phyloP scores from a whole-genome alignment of 352 stramenopile species.

The Phytophthora chlamydospora region DNA sequence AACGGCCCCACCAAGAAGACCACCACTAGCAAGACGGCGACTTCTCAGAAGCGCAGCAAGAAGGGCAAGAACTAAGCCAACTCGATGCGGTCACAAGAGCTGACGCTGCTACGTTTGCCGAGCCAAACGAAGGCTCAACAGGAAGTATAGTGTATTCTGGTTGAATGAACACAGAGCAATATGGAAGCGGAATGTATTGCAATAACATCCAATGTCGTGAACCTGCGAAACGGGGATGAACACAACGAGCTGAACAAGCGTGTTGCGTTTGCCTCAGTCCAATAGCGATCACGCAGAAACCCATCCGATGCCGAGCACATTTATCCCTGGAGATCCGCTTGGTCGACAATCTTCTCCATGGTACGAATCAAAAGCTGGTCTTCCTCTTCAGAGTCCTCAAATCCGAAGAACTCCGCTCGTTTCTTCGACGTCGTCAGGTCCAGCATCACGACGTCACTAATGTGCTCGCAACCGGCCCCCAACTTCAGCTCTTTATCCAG shows the following conservation, averaged over 20 bases:
- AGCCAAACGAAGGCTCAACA: slow-evolving; percentile 10
- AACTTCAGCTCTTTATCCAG: too few species aligned
- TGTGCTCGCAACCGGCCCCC: not conserved
- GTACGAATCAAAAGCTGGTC: not conserved
- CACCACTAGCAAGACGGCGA: slow-evolving; percentile 24
- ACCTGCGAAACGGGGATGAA: too few species aligned
- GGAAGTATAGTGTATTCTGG: slow-evolving; percentile 20
- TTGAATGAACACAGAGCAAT: slow-evolving; percentile 9
- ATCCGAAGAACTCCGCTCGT: not conserved
- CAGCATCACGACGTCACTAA: not conserved
- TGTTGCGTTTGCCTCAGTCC: too few species aligned
- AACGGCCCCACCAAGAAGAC: slow-evolving; percentile 32
- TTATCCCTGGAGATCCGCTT: too few species aligned
- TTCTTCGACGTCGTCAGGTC: slow-evolving; percentile 4
- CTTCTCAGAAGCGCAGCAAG: slow-evolving; percentile 34
- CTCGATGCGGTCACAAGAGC: slow-evolving; percentile 5
- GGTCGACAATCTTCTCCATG: not conserved
- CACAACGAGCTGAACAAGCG: too few species aligned
- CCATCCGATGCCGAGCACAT: too few species aligned
- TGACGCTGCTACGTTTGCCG: slow-evolving; percentile 1
- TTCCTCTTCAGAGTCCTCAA: not conserved
- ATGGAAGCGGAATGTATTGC: slow-evolving; percentile 2
- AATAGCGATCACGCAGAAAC: too few species aligned
- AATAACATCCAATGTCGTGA: too few species aligned
- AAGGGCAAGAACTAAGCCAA: slow-evolving; percentile 40